Conservation (phyloP, 2,329 filamentous ascomycete species). For the Curvularia lunata region DNA sequence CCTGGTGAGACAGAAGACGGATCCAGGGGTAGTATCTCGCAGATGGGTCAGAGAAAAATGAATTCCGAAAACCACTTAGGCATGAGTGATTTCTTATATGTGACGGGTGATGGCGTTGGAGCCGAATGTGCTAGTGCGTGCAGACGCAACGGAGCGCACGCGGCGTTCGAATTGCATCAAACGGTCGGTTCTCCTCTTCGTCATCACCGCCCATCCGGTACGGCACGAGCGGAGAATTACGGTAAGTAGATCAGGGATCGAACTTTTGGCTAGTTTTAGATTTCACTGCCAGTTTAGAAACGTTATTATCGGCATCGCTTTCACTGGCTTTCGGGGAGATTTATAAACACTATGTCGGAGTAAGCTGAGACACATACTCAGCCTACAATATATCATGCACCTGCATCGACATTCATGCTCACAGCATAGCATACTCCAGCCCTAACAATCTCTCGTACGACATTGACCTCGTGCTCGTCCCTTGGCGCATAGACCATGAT, state of each 20-base stretch:
- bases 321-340: too few species aligned
- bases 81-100: background rate
- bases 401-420: slow-evolving; percentile 29
- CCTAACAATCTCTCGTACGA: slow-evolving; percentile 72
- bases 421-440: slow-evolving; percentile 72
- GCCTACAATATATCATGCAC: background rate
- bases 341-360: background rate
- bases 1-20: background rate
- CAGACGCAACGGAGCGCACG: slow-evolving; percentile 15
- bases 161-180: slow-evolving; percentile 9
- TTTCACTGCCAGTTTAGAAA: background rate
- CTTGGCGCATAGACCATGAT: slow-evolving; percentile 81
- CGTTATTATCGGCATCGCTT: background rate
- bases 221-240: background rate
- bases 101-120: slow-evolving; percentile 12
- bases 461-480: slow-evolving; percentile 69
- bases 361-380: background rate
- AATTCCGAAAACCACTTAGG: background rate
- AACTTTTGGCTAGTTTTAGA: background rate
- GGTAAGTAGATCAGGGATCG: background rate
- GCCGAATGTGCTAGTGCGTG: slow-evolving; percentile 2
- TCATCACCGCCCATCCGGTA: slow-evolving; percentile 5
- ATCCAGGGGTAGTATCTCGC: background rate
- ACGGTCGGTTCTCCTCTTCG: slow-evolving; percentile 30
- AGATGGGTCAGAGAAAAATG: background rate